Evolutionary conservation across 2,329 filamentous ascomycete genomes (phyloP).

Genomic region (Parastagonospora nodorum): DNA sequence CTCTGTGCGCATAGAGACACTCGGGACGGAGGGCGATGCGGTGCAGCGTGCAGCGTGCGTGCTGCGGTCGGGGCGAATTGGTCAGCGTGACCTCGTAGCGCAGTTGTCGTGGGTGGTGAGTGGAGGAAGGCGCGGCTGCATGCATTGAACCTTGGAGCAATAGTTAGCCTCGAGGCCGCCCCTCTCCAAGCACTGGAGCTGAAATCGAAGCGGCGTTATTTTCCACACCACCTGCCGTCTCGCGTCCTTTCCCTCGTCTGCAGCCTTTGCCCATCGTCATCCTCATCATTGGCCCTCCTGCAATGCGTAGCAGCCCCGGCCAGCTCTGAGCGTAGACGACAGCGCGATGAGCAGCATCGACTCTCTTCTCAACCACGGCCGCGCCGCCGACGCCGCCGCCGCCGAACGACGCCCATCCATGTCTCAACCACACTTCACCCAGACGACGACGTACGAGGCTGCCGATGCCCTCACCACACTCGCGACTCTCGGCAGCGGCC

Average conservation of each 20-base stretch:
- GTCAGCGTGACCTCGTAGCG: too few species aligned
- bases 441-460: slow-evolving; percentile 43
- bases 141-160: too few species aligned
- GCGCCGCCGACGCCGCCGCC: slow-evolving; percentile 24
- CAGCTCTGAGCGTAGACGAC: slow-evolving; percentile 5
- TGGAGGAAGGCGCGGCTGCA: too few species aligned
- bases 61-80: too few species aligned
- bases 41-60: too few species aligned
- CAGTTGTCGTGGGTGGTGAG: too few species aligned
- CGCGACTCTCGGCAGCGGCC: slow-evolving; percentile 38
- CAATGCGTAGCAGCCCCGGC: slow-evolving; percentile 8
- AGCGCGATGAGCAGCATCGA: slow-evolving; percentile 42
- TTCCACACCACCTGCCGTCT: slow-evolving; percentile 14
- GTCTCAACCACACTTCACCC: slow-evolving; percentile 11
- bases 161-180: slow-evolving; percentile 9
- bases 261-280: not conserved
- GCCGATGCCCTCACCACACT: slow-evolving; percentile 47
- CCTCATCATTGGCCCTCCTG: slow-evolving; percentile 3
- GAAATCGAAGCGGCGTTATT: slow-evolving; percentile 17
- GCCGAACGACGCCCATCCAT: slow-evolving; percentile 18
- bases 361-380: slow-evolving; percentile 43
- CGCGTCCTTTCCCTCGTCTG: slow-evolving; percentile 1
- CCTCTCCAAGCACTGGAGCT: slow-evolving; percentile 6
- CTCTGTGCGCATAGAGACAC: too few species aligned
- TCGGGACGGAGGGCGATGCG: too few species aligned